These are phyloP conservation scores for Epicoccum sorghinum DNA, from an alignment of 2,329 filamentous ascomycete genomes.

Conservation along the genomic window DNA sequence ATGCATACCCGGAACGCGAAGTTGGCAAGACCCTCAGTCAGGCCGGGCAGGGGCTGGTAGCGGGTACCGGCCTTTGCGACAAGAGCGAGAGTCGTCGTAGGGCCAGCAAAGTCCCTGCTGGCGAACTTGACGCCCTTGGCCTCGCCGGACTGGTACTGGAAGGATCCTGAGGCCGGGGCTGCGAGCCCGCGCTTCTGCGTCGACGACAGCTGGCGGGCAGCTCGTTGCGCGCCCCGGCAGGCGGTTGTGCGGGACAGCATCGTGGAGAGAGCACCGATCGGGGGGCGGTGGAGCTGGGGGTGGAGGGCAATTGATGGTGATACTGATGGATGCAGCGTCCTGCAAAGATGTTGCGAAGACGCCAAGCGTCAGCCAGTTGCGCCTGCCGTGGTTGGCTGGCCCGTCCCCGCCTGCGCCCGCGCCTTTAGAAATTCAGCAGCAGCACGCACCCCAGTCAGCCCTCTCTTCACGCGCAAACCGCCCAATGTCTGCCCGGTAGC, in stretches of 20 bases:
- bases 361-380: constrained; percentile 15
- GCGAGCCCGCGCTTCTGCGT: constrained; percentile 67
- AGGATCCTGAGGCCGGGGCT: constrained; percentile 73
- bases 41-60: constrained; percentile 87
- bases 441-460: background rate
- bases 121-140: constrained; percentile 90
- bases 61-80: constrained; percentile 94
- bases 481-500: constrained; percentile 44
- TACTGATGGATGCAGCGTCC: constrained; percentile 5
- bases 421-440: constrained; percentile 11
- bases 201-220: constrained; percentile 62
- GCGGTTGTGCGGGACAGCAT: constrained; percentile 73
- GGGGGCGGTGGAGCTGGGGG: constrained; percentile 55
- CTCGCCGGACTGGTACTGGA: constrained; percentile 87
- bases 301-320: constrained; percentile 54
- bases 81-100: constrained; percentile 87
- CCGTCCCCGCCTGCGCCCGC: background rate
- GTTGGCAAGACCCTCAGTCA: constrained; percentile 87
- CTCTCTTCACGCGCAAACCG: constrained; percentile 3
- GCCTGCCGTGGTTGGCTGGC: constrained; percentile 11
- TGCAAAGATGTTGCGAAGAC: constrained; percentile 10
- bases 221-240: constrained; percentile 68
- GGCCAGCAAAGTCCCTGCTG: constrained; percentile 84
- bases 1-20: constrained; percentile 91
- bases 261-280: constrained; percentile 48